Evolutionary conservation across 192 early-diverging fungal genomes (phyloP), one percentile per base, ranked within the genome.

Genomic region (Mortierella hygrophila): DNA sequence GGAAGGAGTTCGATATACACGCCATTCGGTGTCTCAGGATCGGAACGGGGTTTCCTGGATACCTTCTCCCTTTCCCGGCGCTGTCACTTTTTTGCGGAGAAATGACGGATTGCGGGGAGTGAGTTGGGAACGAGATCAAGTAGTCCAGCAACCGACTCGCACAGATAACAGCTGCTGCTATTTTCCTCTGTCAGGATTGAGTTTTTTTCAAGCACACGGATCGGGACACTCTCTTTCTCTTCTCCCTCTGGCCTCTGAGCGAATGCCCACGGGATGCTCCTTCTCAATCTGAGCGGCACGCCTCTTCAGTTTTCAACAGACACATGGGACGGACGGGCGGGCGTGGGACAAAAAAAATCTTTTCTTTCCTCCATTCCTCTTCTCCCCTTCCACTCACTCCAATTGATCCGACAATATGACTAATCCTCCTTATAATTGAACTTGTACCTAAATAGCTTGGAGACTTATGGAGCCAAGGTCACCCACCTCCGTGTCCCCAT

Each of bases 401-500:
- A 60, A 9, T 29, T 60, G 7, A 26, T 65, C 60, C 60, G 9
- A 29, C 11, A 35, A 29, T 4, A 65, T 65, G 60, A 65, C 60
- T 65, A 65, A 65, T 65, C 11, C 70, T 70, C 38, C 38, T 52
- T 29, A 16, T 21, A 52, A 16, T 52, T 52, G 20, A 52, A 52
- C 38, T 49, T 78, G n/a, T 7, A 29, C 41, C 72, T 55, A 23
- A 32, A 38, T 75, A 95, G 94, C 88, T 88, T 99, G 81, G 90
- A 93, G 76, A 93, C 94, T 4, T 99, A 98, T 81, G 97, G 98
- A 74, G 97, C 94, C 63, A 93, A 95, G n/a, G 95, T 97, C 41
- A 96, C 94, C 13, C 88, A 93, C 71, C 82, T 98, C 69, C 94
- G 93, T 37, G 92, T 94, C 35, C 92, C 92, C 37, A 88, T 95